A percentile compares a stretch with the other conserved stretches of the same genome.
These are phyloP conservation scores for Tetradesmus lagerheimii DNA, from an alignment of 139 green algal genomes.

Conservation along the genomic window DNA sequence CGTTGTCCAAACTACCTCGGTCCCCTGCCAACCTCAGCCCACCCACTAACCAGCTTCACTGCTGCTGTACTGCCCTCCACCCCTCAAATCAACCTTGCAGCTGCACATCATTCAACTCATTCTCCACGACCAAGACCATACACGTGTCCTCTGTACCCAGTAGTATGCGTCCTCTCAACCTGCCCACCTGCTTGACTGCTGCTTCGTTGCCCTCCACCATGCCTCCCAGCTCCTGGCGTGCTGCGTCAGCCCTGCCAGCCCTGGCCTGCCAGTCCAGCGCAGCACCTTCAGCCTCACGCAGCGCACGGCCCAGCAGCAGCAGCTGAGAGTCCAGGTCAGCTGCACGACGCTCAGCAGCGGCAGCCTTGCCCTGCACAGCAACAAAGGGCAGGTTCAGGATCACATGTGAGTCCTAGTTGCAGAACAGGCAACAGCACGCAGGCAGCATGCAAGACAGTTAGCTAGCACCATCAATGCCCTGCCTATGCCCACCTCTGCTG, in stretches of 20 bases:
- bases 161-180: not conserved
- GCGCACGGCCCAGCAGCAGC: slow-evolving; percentile 27
- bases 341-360: slow-evolving; percentile 33
- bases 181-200: slow-evolving; percentile 52
- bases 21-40: no score
- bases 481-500: slow-evolving; percentile 25
- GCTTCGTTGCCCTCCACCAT: slow-evolving; percentile 48
- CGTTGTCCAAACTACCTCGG: no score
- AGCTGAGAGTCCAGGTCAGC: slow-evolving; percentile 37
- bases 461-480: not conserved
- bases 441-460: not conserved
- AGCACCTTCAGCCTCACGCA: slow-evolving; percentile 42
- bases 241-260: slow-evolving; percentile 43
- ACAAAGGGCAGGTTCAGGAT: not conserved
- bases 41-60: no score
- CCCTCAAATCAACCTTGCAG: no score
- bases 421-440: not conserved
- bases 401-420: not conserved
- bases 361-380: not conserved
- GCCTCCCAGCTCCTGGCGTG: slow-evolving; percentile 51
- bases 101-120: no score
- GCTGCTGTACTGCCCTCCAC: no score
- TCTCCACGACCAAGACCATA: no score
- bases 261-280: slow-evolving; percentile 43
- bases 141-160: not conserved